Evolutionary conservation across 306 rosid genomes (phyloP).

Genomic region (Inga leiocalycina): DNA sequence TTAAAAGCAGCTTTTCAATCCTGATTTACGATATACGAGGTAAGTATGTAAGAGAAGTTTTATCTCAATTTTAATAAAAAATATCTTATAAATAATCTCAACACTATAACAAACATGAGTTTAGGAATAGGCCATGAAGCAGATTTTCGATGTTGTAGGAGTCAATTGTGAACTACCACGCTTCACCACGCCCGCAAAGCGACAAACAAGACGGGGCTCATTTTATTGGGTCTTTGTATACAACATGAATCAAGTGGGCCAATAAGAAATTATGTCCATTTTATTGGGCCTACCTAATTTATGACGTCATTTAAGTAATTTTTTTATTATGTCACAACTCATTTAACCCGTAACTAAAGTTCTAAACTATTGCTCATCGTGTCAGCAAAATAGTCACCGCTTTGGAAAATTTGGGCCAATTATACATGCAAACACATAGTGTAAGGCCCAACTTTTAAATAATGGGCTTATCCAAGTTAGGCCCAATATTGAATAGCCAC

Average conservation of each 20-base stretch:
- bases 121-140: neutral
- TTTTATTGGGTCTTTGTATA: neutral
- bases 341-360: neutral
- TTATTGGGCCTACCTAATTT: neutral
- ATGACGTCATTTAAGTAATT: neutral
- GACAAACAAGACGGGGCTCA: neutral
- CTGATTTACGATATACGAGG: too few relatives aligned
- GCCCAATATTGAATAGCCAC: neutral
- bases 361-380: neutral
- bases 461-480: too few relatives aligned
- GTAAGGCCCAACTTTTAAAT: neutral
- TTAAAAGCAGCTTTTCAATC: too few relatives aligned
- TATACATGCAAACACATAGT: too few relatives aligned
- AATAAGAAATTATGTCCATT: neutral
- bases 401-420: neutral
- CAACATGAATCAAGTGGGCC: neutral
- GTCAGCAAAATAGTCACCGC: neutral
- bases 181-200: neutral
- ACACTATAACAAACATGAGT: too few relatives aligned
- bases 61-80: too few relatives aligned
- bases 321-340: neutral
- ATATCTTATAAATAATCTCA: too few relatives aligned
- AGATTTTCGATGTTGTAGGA: neutral
- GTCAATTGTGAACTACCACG: conserved; percentile 4
- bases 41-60: too few relatives aligned